Conservation (phyloP, 2,329 filamentous ascomycete species). For the Pseudogymnoascus sp. region DNA sequence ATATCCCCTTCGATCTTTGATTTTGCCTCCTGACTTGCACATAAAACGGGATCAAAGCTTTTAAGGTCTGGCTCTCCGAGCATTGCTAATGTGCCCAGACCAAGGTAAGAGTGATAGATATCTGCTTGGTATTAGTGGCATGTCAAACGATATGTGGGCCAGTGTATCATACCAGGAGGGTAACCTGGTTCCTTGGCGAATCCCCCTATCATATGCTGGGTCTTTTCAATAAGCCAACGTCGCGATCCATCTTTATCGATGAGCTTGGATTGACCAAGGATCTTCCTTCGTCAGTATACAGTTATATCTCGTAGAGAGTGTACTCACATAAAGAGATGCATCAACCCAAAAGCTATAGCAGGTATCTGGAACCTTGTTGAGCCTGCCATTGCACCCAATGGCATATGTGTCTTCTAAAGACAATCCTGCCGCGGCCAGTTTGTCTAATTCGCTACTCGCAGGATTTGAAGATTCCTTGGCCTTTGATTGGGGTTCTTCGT, state of each 20-base stretch:
- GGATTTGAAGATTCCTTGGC: slow-evolving; percentile 32
- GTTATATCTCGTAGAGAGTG: slow-evolving; percentile 20
- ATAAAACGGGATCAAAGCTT: slow-evolving; percentile 65
- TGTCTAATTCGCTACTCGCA: neutral
- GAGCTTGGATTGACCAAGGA: slow-evolving; percentile 50
- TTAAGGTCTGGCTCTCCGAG: slow-evolving; percentile 64
- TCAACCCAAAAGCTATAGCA: slow-evolving; percentile 94
- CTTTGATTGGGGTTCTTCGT: slow-evolving; percentile 31
- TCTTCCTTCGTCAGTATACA: slow-evolving; percentile 31
- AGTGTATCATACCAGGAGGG: slow-evolving; percentile 48
- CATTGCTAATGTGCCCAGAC: slow-evolving; percentile 68
- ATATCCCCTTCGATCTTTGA: slow-evolving; percentile 36
- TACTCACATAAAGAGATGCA: slow-evolving; percentile 47
- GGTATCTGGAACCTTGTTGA: slow-evolving; percentile 87
- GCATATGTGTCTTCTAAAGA: slow-evolving; percentile 23
- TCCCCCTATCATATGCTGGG: slow-evolving; percentile 76
- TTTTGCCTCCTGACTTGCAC: slow-evolving; percentile 57
- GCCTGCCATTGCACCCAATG: slow-evolving; percentile 81
- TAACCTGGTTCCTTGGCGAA: slow-evolving; percentile 66
- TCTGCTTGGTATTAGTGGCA: slow-evolving; percentile 35
- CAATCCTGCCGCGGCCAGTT: slow-evolving; percentile 9
- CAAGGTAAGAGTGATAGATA: slow-evolving; percentile 84
- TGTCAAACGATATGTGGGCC: neutral
- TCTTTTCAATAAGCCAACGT: slow-evolving; percentile 75
- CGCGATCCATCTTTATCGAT: slow-evolving; percentile 53